A percentile compares a stretch with the other conserved stretches of the same genome.
Evolutionary conservation across 257 asterid genomes (phyloP).

Genomic region (Lycium barbarum): DNA sequence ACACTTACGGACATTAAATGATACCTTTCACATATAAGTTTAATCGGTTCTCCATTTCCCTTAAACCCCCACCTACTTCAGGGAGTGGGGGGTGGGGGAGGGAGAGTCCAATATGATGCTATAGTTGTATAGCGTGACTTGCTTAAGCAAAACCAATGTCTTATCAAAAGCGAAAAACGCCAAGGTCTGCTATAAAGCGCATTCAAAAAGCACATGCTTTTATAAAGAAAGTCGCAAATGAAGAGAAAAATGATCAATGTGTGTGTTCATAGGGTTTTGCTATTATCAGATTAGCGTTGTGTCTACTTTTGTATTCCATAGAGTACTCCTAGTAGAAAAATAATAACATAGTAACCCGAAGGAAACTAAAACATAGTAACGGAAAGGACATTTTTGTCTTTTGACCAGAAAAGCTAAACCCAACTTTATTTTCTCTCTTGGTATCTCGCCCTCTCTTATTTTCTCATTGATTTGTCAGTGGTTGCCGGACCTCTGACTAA

Average conservation of each 20-base stretch:
- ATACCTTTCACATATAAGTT: neutral
- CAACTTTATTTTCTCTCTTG: neutral
- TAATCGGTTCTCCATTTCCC: conserved; percentile 12
- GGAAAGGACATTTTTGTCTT: conserved; percentile 1
- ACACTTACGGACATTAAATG: conserved; percentile 1
- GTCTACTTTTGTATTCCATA: conserved; percentile 13
- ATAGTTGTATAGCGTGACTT: conserved; percentile 5
- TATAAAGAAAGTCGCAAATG: neutral
- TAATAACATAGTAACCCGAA: neutral
- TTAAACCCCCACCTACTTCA: neutral
- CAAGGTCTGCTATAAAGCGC: conserved; percentile 2
- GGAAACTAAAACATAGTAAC: neutral
- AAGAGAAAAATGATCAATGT: conserved; percentile 4
- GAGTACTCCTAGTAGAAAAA: conserved; percentile 1
- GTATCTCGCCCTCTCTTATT: conserved; percentile 7
- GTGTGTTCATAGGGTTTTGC: neutral
- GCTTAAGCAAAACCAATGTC: neutral
- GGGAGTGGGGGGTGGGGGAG: neutral
- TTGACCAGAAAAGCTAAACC: neutral
- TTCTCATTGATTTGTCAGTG: neutral
- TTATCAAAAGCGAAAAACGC: neutral
- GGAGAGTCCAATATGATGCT: neutral
- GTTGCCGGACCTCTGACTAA: conserved; percentile 1
- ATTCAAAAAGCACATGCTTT: neutral
- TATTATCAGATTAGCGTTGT: neutral